Evolutionary conservation across 495 filamentous ascomycete species (phyloP).

Genomic region (Hypoxylon subgilvum): DNA sequence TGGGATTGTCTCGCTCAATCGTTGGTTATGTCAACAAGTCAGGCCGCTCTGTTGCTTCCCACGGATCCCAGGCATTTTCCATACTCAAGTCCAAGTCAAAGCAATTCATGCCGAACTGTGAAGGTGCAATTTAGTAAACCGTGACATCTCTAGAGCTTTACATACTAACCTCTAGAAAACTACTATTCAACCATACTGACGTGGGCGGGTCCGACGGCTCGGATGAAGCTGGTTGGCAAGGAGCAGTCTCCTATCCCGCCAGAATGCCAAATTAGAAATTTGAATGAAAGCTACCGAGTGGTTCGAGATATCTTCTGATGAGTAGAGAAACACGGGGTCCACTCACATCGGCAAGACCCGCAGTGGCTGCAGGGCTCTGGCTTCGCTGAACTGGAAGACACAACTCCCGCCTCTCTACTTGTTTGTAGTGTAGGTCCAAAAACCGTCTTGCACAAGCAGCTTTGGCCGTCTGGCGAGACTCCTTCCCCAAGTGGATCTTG

Average conservation of each 20-base stretch:
- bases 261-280: background rate
- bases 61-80: background rate
- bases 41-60: background rate
- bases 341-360: constrained; percentile 2
- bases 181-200: constrained; percentile 8
- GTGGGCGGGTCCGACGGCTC: background rate
- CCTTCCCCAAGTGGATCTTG: constrained; percentile 47
- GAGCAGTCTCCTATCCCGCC: background rate
- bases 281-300: background rate
- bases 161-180: constrained; percentile 10
- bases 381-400: background rate
- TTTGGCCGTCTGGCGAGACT: constrained; percentile 49
- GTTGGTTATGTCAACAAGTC: too few species aligned
- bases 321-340: background rate
- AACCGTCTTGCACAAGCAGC: constrained; percentile 48
- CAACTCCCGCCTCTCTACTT: constrained; percentile 8
- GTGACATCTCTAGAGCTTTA: background rate
- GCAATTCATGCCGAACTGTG: constrained; percentile 4
- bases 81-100: constrained; percentile 4
- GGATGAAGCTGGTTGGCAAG: background rate
- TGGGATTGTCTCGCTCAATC: too few species aligned
- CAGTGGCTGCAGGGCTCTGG: background rate
- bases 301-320: background rate
- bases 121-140: background rate
- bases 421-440: constrained; percentile 48